A percentile compares a stretch with the other conserved stretches of the same genome.
phyloP scores from a whole-genome alignment of 768 basidiomycete species.

The Phanerochaete sordida region DNA sequence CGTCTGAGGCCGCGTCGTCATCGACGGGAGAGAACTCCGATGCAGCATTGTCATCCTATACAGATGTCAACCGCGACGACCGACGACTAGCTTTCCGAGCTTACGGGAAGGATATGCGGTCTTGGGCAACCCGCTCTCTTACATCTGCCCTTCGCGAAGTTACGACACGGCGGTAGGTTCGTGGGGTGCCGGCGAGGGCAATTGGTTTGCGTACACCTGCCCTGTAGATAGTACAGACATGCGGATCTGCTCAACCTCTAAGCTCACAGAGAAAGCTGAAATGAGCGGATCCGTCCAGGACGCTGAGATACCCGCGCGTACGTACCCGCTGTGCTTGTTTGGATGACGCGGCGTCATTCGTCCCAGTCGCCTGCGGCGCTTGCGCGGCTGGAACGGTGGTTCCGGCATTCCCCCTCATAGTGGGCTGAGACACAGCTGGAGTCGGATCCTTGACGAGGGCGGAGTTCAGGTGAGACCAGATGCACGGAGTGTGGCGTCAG shows the following conservation, averaged over 20 bases:
- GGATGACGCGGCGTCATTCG: background rate
- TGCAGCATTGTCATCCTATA: background rate
- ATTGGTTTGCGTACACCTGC: background rate
- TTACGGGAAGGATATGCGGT: background rate
- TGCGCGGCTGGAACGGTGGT: background rate
- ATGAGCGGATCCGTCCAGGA: too few relatives aligned
- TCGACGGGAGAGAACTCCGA: background rate
- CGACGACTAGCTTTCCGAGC: background rate
- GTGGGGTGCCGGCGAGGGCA: background rate
- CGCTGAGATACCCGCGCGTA: background rate
- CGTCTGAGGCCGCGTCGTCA: background rate
- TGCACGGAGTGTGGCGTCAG: background rate
- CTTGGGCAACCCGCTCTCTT: background rate
- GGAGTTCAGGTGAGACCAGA: background rate
- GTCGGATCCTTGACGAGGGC: background rate
- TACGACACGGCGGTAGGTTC: slow-evolving; percentile 2
- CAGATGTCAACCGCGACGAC: too few relatives aligned
- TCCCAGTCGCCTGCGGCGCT: background rate
- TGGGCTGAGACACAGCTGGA: background rate
- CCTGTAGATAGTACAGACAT: background rate
- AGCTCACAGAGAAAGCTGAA: too few relatives aligned
- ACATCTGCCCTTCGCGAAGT: slow-evolving; percentile 10
- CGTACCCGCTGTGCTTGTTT: background rate
- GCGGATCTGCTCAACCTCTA: too few relatives aligned
- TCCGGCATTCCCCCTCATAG: background rate